These are phyloP conservation scores for Chrysanthemum seticuspe DNA, from an alignment of 129 eudicot species.

Conservation along the genomic window DNA sequence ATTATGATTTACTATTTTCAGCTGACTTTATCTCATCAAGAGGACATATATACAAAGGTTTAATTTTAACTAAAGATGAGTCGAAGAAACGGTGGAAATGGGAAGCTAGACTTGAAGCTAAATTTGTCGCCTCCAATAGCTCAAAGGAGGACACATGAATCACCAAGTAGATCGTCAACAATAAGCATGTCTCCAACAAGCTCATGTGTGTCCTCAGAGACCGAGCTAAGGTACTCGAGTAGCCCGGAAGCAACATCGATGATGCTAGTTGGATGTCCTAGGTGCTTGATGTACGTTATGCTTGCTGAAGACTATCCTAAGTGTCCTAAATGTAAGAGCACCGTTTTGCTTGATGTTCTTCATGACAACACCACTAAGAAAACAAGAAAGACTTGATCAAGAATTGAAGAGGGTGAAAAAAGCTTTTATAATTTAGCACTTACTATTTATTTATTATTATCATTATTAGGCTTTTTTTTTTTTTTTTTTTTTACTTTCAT, in stretches of 20 bases:
- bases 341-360: slow-evolving; percentile 76
- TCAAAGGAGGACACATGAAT: slow-evolving; percentile 37
- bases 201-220: slow-evolving; percentile 85
- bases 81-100: slow-evolving; percentile 41
- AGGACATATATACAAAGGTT: background rate
- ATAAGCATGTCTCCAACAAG: slow-evolving; percentile 48
- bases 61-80: slow-evolving; percentile 41
- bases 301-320: slow-evolving; percentile 68
- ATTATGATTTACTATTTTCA: slow-evolving; percentile 9
- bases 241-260: slow-evolving; percentile 84
- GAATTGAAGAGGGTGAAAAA: slow-evolving; percentile 24
- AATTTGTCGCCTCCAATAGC: slow-evolving; percentile 62
- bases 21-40: slow-evolving; percentile 27
- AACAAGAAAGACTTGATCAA: slow-evolving; percentile 36
- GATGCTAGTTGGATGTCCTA: slow-evolving; percentile 88
- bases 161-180: slow-evolving; percentile 47
- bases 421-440: slow-evolving; percentile 36
- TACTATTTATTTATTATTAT: slow-evolving; percentile 19
- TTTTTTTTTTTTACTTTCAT: slow-evolving; percentile 4
- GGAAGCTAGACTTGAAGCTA: slow-evolving; percentile 73
- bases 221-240: slow-evolving; percentile 36
- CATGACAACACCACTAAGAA: slow-evolving; percentile 50
- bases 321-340: slow-evolving; percentile 94
- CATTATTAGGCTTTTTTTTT: slow-evolving; percentile 20
- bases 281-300: slow-evolving; percentile 95